Base-by-base conservation (phyloP, 768 basidiomycete species). In the Plicaturopsis crispa region DNA sequence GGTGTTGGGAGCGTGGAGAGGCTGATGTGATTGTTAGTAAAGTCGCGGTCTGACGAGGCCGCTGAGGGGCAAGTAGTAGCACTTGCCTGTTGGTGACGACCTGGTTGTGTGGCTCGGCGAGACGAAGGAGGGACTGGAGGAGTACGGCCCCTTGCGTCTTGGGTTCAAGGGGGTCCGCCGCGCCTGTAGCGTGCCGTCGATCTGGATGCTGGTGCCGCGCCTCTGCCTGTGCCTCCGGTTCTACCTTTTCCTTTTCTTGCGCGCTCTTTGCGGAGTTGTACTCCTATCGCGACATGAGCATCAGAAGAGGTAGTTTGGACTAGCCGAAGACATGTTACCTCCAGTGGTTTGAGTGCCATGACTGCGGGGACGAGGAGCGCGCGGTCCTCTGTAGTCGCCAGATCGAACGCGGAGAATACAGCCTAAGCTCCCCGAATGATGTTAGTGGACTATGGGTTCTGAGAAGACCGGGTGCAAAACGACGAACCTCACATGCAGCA, bases 141-240 rank as follows among this genome's bases (percentile, higher is more conserved):
- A 99, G 60, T 13, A 97, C 59, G 3, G 87, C 84, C 1, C 94
- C 94, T 54, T 91, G 89, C 10, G 83, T 73, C 48, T 77, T 85
- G 5, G 82, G 78, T 51, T 80, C 81, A 30, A 77, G 52, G 1
- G 66, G 62, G 39, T 65, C 62, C n/a, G n/a, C n/a, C n/a, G n/a
- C n/a, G n/a, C n/a, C n/a, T n/a, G n/a, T n/a, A n/a, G n/a, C n/a
- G n/a, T n/a, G n/a, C n/a, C n/a, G n/a, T n/a, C n/a, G n/a, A n/a
- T n/a, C n/a, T n/a, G n/a, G n/a, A 38, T 49, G 41, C 49, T 50
- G 33, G 52, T 46, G 22, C 49, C 38, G 28, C 49, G 49, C n/a
- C 36, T 46, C 51, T 26, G 46, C 31, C 45, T 33, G 39, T 30
- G 40, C 35, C 43, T 45, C 41, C 39, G 31, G 30, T 38, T 47